Base-by-base conservation (phyloP, 306 rosid species). In the Trifolium subterraneum region DNA sequence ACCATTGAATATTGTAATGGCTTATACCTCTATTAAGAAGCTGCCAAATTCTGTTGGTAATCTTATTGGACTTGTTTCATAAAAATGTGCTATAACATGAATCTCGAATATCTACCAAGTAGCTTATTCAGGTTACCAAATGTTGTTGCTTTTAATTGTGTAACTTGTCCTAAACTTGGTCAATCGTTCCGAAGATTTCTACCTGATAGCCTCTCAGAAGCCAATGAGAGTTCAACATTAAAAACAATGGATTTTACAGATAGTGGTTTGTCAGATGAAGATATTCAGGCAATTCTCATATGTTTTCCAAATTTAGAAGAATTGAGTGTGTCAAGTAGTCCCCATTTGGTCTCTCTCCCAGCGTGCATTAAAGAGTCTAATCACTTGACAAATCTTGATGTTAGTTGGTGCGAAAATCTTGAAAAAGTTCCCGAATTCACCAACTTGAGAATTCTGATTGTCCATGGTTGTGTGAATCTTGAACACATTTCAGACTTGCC, bases 301-400 rank as follows among this genome's bases (percentile, higher is more conserved):
- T 44, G 15, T 3, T 80, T 80, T 22, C 69, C 27, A 3, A 15
- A 38, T 13, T 50, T 74, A 50, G 8, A 27, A 11, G 8, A 27
- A 11, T 62, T 74, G 18, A 2, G 6, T 27, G 25, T 31, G 4
- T 8, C 22, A 0, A 23, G 14, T 0, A 74, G 41, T n/a, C n/a
- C n/a, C 20, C 23, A 80, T 27, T 38, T 80, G 5, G 36, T 42
- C 10, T 60, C 52, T 4, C 52, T 74, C n/a, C 84, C 80, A 27
- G 16, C 2, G 9, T 74, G 72, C 63, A 75, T 74, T n/a, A 68
- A 74, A 13, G 68, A 68, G 12, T 64, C 27, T 9, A 12, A 1
- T 36, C 38, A 59, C 66, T 47, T 77, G 22, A 35, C 60, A 23
- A 20, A 2, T 10, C 75, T 77, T 2, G 41, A 58, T 33, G 39